A percentile compares a stretch with the other conserved stretches of the same genome.
Conservation (phyloP, 2,329 filamentous ascomycete species). For the Akanthomyces lecanii region DNA sequence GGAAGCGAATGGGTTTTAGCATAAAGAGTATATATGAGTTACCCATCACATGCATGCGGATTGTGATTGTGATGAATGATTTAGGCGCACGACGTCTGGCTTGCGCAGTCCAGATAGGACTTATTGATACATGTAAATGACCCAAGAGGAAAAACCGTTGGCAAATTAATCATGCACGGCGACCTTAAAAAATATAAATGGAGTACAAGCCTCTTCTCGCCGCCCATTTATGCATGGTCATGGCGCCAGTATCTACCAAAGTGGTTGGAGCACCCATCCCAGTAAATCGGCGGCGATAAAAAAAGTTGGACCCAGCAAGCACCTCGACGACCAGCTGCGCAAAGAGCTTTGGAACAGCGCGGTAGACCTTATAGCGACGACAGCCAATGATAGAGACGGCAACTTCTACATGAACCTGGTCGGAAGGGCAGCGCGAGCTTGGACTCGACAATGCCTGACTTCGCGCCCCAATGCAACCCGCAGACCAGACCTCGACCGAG, state of each 20-base stretch:
- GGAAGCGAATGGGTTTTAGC: conserved; percentile 85
- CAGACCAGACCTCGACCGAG: neutral
- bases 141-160: too few species aligned
- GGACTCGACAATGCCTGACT: conserved; percentile 33
- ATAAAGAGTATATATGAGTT: conserved; percentile 20
- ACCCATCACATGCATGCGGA: neutral
- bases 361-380: neutral
- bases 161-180: too few species aligned
- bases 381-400: neutral
- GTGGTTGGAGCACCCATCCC: neutral
- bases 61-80: neutral
- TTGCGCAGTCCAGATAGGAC: too few species aligned
- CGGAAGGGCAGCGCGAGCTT: conserved; percentile 34
- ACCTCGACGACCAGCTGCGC: neutral
- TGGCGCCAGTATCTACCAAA: too few species aligned
- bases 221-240: too few species aligned
- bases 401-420: conserved; percentile 34
- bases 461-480: conserved; percentile 13
- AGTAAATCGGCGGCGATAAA: neutral
- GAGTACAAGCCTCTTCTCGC: too few species aligned
- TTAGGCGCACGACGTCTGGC: neutral
- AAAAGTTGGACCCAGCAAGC: conserved; percentile 9
- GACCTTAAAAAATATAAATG: too few species aligned
- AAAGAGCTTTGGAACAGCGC: neutral
- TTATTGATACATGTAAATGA: too few species aligned